Base-by-base conservation (phyloP, 371 early-diverging fungal genomes). In the Amoeboaphelidium protococcarum region DNA sequence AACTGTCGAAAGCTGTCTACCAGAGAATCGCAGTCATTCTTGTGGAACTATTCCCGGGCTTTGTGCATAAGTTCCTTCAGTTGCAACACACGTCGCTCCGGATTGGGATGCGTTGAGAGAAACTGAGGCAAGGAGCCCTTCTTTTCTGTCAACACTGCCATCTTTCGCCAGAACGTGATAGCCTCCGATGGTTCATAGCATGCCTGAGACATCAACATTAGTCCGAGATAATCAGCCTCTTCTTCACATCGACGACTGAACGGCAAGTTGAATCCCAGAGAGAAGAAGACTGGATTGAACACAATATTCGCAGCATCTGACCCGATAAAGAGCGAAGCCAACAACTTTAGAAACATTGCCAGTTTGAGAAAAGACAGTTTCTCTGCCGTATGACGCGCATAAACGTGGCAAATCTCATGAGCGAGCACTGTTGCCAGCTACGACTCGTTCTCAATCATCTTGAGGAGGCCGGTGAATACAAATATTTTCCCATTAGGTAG, bases 351-450 rank as follows among this genome's bases (percentile, higher is more conserved):
- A n/a, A 69, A 58, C 23, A 73, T 40, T 2, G 74, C 24, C 2
- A 81, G 52, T 51, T 76, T 78, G n/a, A 69, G 58, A 47, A 71
- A 72, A 45, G 80, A 80, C 48, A 88, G 58, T 52, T 81, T 74
- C 50, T 83, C 81, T 1, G 79, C 77, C 41, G 73, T 69, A 50
- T 83, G 81, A n/a, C 80, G 64, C 6, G 78, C 79, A 13, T 83
- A 44, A 54, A 83, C 81, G 61, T 86, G 86, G 0, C 80, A 80
- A 40, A 80, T 69, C 57, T 89, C 89, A 52, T 88, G 89, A 0
- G 81, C 82, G 13, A 88, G 55, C 3, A 92, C 86, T 0, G 87
- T 82, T 2, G 94, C 94, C 61, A 89, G 57, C n/a, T 86, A 87
- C 54, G 78, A 72, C 60, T 85, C 83, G 57, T 81, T 73, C 50